Base-by-base conservation (phyloP, 2,329 filamentous ascomycete species). In the Penicillium sclerotiorum region DNA sequence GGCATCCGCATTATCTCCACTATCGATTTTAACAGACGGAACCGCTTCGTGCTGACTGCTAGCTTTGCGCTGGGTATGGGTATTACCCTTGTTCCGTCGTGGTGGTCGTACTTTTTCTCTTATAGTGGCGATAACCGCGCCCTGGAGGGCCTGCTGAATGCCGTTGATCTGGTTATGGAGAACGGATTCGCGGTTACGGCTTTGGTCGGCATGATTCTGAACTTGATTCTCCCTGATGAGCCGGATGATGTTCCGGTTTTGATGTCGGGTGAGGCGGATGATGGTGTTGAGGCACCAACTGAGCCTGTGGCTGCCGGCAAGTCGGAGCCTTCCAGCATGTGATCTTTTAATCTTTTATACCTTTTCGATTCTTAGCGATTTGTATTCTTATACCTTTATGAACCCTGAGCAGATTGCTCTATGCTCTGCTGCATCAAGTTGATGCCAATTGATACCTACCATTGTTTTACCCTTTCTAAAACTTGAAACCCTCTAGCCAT, bases 141-240 rank as follows among this genome's bases (percentile, higher is more conserved):
- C 25, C 84, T 92, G 65, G 87, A 88, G 69, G 74, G 74, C 1
- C 64, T 77, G 49, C 63, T 76, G 25, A 65, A 75, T 49, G 73
- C 73, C 8, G 70, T 90, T 50, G 78, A 80, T 4, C 74, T 92
- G 33, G 77, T 91, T 49, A 86, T 90, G 81, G 81, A 87, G 71
- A 90, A 74, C 20, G 74, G 73, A 0, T 77, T 77, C 36, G 73
- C 73, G 2, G 77, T 95, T 17, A 87, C 88, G 0, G 91, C 88
- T 0, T 80, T 91, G 20, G 66, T 92, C 33, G 84, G 84, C 43
- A 78, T 94, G 64, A 69, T 89, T 18, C 76, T 96, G 42, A 95
- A 95, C 66, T 69, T 94, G 42, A 58, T 83, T 0, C 72, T 95
- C 13, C 82, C 85, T 0, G 86, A 89, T 62, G 90, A 95, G 71